These are phyloP conservation scores for Stentor roeselii DNA, from an alignment of 73 alveolate species.

Conservation along the genomic window DNA sequence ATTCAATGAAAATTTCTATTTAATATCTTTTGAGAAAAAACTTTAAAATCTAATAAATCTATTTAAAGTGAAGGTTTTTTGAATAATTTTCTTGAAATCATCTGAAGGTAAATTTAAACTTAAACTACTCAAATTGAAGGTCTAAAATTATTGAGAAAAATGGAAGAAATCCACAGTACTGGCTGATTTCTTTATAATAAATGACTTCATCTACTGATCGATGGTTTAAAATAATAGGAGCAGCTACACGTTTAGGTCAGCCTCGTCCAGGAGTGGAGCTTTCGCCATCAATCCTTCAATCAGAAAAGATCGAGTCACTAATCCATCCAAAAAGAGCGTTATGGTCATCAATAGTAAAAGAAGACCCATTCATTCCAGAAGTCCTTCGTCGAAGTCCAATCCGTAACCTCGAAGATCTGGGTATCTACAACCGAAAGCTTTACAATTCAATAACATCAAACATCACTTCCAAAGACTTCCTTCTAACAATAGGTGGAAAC, in stretches of 20 bases:
- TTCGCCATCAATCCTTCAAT: not conserved
- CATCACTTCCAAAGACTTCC: not conserved
- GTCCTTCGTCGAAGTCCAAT: not conserved
- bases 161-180: too few relatives aligned
- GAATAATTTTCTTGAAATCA: too few relatives aligned
- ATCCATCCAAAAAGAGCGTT: not conserved
- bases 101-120: too few relatives aligned
- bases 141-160: too few relatives aligned
- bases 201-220: not conserved
- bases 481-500: conserved; percentile 40
- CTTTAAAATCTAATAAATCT: too few relatives aligned
- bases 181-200: too few relatives aligned
- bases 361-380: not conserved
- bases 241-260: not conserved
- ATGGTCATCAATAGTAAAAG: not conserved
- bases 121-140: too few relatives aligned
- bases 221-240: not conserved
- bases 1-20: too few relatives aligned
- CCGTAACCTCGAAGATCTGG: not conserved
- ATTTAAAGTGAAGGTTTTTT: too few relatives aligned
- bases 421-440: not conserved
- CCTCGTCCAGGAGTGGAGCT: conserved; percentile 5
- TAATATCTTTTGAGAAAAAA: too few relatives aligned
- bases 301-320: not conserved
- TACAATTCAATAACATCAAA: not conserved